Evolutionary conservation across 352 stramenopile genomes (phyloP), one percentile per base, ranked within the genome.

Genomic region (Thalassiosira hispida): DNA sequence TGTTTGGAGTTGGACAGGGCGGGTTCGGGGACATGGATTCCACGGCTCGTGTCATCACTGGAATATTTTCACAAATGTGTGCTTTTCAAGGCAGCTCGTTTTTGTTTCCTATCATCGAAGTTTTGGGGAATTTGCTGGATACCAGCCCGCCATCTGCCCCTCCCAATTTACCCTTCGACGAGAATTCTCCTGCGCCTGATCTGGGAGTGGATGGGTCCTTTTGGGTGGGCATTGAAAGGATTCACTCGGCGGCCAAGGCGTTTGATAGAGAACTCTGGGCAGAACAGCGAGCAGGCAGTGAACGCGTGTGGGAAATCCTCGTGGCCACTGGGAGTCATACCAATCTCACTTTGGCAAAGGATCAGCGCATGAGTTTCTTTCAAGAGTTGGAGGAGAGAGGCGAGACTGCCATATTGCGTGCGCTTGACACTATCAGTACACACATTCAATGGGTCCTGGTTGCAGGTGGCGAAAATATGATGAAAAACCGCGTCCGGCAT

Each of bases 391-490:
- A 93, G 64, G 73, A 84, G 57, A 73, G 83, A 52, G 87, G 87
- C 42, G 85, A 93, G 71, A 82, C 79, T 40, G 80, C 83, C 0
- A 91, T 91, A 73, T 42, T 90, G 51, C 70, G 74, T 62, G 87
- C 87, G 6, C 66, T 93, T 35, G 81, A 91, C 55, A 90, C 87
- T 9, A 47, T 93, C 7, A 90, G 83, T 75, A 81, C 79, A 42
- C 87, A 93, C 66, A 90, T 93, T 72, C 85, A 89, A 42, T 93
- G 87, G 87, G 84, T 93, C 23, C 63, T 93, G 22, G 81, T 93
- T n/a, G 79, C 81, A 29, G 87, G 87, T 38, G 79, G 79, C 14
- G 87, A 93, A 73, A 81, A 74, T 33, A 81, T 87, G 60, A 67
- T 86, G 51, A 73, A 74, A 66, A 89, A 77, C 71, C 77, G 87